Base-by-base conservation (phyloP, 169 alveolate genomes). In the Plasmodium gonderi region DNA sequence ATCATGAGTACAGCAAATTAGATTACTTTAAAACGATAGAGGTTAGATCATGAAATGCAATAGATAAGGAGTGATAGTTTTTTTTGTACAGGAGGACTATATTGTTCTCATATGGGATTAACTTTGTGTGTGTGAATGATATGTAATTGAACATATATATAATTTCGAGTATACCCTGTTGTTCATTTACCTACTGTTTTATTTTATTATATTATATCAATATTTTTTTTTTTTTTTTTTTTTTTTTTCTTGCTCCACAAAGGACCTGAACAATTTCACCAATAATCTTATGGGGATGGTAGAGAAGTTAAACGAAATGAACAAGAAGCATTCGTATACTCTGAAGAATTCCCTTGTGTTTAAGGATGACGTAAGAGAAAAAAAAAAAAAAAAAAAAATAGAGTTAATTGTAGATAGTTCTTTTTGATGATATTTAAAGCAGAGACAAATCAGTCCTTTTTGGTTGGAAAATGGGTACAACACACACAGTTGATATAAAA, bases 1-100 rank as follows among this genome's bases (percentile, higher is more conserved):
- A 54, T 31, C 93, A 87, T 14, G 93, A 87, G 72, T 87, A 87
- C 36, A 87, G 36, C 47, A 87, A 87, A 33, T 44, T 87, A 20
- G 93, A 87, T 2, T 23, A 60, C 45, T 87, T 76, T 36, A 87
- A 87, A 49, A 51, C 93, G 2, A n/a, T 87, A 42, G 93, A 87
- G n/a, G 93, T n/a, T 83, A 72, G 65, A 33, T 42, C 20, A 17
- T 31, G 77, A 7, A 40, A 14, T 23, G 74, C 20, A n/a, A 4
- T n/a, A n/a, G n/a, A n/a, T n/a, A n/a, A n/a, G n/a, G n/a, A n/a
- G n/a, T n/a, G n/a, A n/a, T n/a, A n/a, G n/a, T n/a, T n/a, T n/a
- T n/a, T n/a, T n/a, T n/a, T n/a, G n/a, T n/a, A n/a, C n/a, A n/a
- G n/a, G n/a, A n/a, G n/a, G n/a, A n/a, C n/a, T n/a, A n/a, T n/a